These are phyloP conservation scores for Trametes elegans DNA, from an alignment of 768 basidiomycete species.

Conservation along the genomic window DNA sequence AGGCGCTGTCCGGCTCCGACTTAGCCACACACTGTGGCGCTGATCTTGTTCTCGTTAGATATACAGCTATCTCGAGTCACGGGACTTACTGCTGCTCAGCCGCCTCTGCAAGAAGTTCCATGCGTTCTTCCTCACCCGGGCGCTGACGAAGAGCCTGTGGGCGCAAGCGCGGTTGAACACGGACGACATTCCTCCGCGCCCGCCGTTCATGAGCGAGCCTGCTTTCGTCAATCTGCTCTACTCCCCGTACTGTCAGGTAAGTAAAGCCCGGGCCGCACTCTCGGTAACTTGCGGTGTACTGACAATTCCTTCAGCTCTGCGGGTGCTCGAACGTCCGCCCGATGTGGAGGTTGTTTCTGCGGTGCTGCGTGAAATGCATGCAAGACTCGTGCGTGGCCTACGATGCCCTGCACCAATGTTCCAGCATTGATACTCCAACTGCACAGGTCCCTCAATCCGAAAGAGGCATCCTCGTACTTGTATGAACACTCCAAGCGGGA, in stretches of 20 bases:
- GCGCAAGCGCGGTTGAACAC: neutral
- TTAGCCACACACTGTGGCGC: neutral
- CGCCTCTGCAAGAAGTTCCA: constrained; percentile 10
- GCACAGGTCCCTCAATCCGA: too few species aligned
- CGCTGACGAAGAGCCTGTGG: neutral
- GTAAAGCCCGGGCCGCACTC: neutral
- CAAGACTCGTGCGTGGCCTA: too few species aligned
- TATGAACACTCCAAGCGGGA: too few species aligned
- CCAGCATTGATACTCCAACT: too few species aligned
- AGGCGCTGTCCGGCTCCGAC: too few species aligned
- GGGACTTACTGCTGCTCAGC: neutral
- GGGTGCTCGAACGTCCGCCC: neutral
- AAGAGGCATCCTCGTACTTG: too few species aligned
- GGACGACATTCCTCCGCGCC: neutral
- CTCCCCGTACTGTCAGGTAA: neutral
- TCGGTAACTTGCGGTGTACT: neutral
- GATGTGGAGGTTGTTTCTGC: too few species aligned
- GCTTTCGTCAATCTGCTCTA: constrained; percentile 2
- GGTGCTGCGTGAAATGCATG: too few species aligned
- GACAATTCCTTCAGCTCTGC: neutral
- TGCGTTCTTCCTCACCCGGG: neutral
- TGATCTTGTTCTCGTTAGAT: neutral
- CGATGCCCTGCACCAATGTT: too few species aligned
- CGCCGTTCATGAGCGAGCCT: constrained; percentile 2
- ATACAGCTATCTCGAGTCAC: neutral